Percentiles rank a stretch among this genome's conserved stretches.
Conservation (phyloP, 225 moss, liverwort and hornwort genomes). For the Takakia lepidozioides region DNA sequence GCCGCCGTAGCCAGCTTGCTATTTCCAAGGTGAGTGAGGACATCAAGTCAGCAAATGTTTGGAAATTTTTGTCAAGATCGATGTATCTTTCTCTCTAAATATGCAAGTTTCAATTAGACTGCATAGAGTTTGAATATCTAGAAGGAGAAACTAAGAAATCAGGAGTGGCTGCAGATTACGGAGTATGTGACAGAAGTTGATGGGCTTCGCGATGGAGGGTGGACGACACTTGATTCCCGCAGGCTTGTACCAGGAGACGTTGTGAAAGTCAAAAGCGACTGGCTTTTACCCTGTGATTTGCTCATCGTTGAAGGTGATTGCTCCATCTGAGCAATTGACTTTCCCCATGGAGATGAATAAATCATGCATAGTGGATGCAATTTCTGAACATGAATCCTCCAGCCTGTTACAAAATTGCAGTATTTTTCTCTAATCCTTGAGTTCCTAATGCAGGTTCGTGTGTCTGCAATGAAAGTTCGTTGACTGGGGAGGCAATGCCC, state of each 20-base stretch:
- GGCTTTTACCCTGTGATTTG: slow-evolving; percentile 71
- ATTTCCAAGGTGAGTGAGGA: slow-evolving; percentile 50
- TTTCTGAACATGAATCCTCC: too few relatives aligned
- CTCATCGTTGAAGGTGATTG: slow-evolving; percentile 53
- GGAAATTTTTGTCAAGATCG: too few relatives aligned
- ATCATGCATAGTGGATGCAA: too few relatives aligned
- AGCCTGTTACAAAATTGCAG: too few relatives aligned
- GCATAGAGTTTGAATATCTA: too few relatives aligned
- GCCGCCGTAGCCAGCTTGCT: slow-evolving; percentile 48
- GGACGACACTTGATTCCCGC: slow-evolving; percentile 41
- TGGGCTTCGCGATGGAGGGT: slow-evolving; percentile 48
- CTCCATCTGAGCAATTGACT: too few relatives aligned
- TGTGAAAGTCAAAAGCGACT: slow-evolving; percentile 51
- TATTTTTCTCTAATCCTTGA: too few relatives aligned
- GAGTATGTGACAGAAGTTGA: slow-evolving; percentile 50
- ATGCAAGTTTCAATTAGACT: too few relatives aligned
- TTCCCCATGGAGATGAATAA: too few relatives aligned
- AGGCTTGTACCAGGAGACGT: slow-evolving; percentile 77
- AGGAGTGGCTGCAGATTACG: slow-evolving; percentile 37
- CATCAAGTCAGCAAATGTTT: too few relatives aligned
- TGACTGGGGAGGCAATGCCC: slow-evolving; percentile 81
- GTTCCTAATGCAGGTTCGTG: slow-evolving; percentile 46
- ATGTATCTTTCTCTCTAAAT: too few relatives aligned
- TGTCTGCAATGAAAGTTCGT: slow-evolving; percentile 80
- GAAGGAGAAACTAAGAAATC: too few relatives aligned